These are phyloP conservation scores for Ascochyta clinopodiicola DNA, from an alignment of 2,329 filamentous ascomycete species.

Conservation along the genomic window DNA sequence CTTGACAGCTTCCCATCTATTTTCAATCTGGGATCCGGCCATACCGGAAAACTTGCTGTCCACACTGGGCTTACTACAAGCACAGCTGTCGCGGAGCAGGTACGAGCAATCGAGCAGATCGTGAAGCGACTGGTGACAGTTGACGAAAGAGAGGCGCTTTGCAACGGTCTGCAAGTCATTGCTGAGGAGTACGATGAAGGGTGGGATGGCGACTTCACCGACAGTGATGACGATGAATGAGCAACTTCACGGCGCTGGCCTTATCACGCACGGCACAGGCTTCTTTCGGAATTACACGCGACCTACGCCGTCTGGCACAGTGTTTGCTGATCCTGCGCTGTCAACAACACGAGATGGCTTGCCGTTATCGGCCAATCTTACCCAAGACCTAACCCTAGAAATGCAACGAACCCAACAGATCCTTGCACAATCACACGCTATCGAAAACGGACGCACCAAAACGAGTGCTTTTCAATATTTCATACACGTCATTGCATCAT, in stretches of 20 bases:
- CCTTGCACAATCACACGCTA: constrained; percentile 28
- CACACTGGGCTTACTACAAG: constrained; percentile 72
- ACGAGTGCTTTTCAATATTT: constrained; percentile 26
- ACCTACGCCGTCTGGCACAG: constrained; percentile 2
- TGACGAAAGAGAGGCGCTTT: constrained; percentile 84
- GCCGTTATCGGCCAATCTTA: constrained; percentile 17
- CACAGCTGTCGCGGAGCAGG: constrained; percentile 70
- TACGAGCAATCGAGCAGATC: constrained; percentile 70
- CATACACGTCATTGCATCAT: constrained; percentile 15
- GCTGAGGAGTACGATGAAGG: constrained; percentile 89
- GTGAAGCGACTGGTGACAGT: constrained; percentile 68
- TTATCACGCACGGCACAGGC: background rate
- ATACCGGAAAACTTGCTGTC: constrained; percentile 53
- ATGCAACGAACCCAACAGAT: constrained; percentile 10
- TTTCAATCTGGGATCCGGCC: constrained; percentile 59
- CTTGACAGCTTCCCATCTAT: constrained; percentile 85
- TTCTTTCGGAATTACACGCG: constrained; percentile 24
- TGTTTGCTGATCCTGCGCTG: constrained; percentile 7
- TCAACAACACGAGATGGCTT: constrained; percentile 19
- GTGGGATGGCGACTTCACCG: constrained; percentile 71
- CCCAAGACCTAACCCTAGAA: constrained; percentile 8
- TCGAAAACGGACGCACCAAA: constrained; percentile 27
- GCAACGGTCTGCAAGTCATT: constrained; percentile 80
- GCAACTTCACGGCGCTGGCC: background rate
- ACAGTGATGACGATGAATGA: constrained; percentile 70